Percentiles rank a stretch among this genome's conserved stretches.
These are phyloP conservation scores for Solanum ossicruentum DNA, from an alignment of 257 asterid species.

Conservation along the genomic window DNA sequence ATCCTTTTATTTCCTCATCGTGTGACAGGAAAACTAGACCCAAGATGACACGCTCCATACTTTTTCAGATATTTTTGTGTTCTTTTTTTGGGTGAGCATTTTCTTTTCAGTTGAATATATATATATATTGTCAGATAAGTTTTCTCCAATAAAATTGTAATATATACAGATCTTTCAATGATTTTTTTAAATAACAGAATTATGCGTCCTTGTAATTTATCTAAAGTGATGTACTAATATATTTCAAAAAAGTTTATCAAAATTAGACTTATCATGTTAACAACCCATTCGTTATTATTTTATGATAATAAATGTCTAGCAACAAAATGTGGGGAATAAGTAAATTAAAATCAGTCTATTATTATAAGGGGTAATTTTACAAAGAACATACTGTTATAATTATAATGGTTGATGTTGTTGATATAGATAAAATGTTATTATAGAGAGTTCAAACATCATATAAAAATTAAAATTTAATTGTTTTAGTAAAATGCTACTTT, in stretches of 20 bases:
- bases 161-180: too few relatives aligned
- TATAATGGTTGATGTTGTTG: neutral
- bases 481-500: neutral
- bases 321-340: neutral
- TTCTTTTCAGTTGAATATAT: neutral
- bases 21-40: constrained; percentile 60
- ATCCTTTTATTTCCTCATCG: neutral
- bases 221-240: too few relatives aligned
- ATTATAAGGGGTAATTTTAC: neutral
- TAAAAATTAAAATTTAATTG: neutral
- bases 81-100: constrained; percentile 66
- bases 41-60: constrained; percentile 31
- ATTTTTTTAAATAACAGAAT: too few relatives aligned
- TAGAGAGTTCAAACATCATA: neutral
- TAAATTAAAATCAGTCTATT: neutral
- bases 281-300: neutral
- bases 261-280: neutral
- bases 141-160: neutral
- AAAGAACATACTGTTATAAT: neutral
- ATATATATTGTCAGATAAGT: neutral
- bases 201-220: too few relatives aligned
- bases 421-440: neutral
- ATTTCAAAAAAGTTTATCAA: neutral
- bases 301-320: neutral
- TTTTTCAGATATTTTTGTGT: constrained; percentile 59